These are phyloP conservation scores for Apiospora hydei DNA, from an alignment of 2,329 filamentous ascomycete species.

Conservation along the genomic window DNA sequence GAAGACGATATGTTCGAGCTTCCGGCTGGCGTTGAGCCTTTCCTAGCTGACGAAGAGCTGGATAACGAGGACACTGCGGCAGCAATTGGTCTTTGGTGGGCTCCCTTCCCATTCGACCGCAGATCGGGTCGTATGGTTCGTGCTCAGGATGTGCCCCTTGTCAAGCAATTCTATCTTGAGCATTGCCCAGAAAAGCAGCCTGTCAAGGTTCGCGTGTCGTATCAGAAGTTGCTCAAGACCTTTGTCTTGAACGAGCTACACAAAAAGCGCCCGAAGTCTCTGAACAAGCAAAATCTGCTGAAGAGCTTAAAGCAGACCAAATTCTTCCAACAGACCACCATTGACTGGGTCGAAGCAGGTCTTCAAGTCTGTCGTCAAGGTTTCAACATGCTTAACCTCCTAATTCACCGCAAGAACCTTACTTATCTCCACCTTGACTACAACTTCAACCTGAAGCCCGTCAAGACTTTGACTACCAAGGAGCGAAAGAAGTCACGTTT, in stretches of 20 bases:
- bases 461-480: slow-evolving; percentile 98
- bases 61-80: slow-evolving; percentile 89
- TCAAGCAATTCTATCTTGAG: slow-evolving; percentile 99
- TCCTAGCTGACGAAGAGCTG: slow-evolving; percentile 87
- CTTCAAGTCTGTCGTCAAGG: slow-evolving; percentile 97
- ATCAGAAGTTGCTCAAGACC: slow-evolving; percentile 96
- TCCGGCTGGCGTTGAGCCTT: slow-evolving; percentile 81
- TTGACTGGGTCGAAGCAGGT: slow-evolving; percentile 99
- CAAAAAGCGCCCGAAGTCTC: slow-evolving; percentile 92
- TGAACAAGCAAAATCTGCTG: slow-evolving; percentile 92
- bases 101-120: slow-evolving; percentile 93
- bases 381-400: slow-evolving; percentile 98
- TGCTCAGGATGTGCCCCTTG: slow-evolving; percentile 93
- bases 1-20: slow-evolving; percentile 88
- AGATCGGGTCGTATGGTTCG: slow-evolving; percentile 95
- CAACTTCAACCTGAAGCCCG: slow-evolving; percentile 99
- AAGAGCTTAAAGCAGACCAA: slow-evolving; percentile 93
- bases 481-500: slow-evolving; percentile 99
- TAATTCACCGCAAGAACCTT: slow-evolving; percentile 98
- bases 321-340: slow-evolving; percentile 99
- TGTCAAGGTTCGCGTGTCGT: slow-evolving; percentile 96
- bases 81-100: slow-evolving; percentile 97
- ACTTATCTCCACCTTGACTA: slow-evolving; percentile 99
- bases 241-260: slow-evolving; percentile 97
- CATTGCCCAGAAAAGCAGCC: slow-evolving; percentile 88